These are phyloP conservation scores for Myriangium duriaei DNA, from an alignment of 2,329 filamentous ascomycete species.

Conservation along the genomic window DNA sequence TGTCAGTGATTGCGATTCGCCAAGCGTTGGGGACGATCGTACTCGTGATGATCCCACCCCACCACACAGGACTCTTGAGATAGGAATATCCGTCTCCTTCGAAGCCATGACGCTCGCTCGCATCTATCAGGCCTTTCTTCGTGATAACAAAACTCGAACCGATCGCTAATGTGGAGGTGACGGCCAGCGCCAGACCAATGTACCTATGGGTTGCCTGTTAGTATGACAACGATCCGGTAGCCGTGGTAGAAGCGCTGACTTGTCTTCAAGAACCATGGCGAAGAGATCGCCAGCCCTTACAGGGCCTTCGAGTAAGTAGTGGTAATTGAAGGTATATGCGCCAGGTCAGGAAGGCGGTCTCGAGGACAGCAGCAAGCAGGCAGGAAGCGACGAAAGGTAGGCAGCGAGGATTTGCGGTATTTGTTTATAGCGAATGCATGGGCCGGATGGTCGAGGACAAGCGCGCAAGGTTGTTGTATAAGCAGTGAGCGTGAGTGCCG, in stretches of 20 bases:
- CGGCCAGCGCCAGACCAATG: slow-evolving; percentile 62
- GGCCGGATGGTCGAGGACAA: too few relatives aligned
- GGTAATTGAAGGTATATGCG: neutral
- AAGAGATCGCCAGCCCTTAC: slow-evolving; percentile 1
- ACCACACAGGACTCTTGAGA: slow-evolving; percentile 90
- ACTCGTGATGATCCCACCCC: slow-evolving; percentile 86
- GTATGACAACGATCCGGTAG: neutral
- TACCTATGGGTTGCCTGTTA: slow-evolving; percentile 42
- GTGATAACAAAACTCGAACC: slow-evolving; percentile 97
- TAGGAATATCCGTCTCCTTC: slow-evolving; percentile 95
- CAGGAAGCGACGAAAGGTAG: too few relatives aligned
- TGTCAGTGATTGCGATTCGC: slow-evolving; percentile 9
- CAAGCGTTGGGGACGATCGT: too few relatives aligned
- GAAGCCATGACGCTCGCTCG: slow-evolving; percentile 83
- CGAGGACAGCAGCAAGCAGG: too few relatives aligned
- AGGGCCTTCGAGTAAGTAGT: neutral
- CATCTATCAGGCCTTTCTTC: slow-evolving; percentile 92
- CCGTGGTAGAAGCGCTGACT: neutral
- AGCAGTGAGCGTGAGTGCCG: neutral
- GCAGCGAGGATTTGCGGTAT: too few relatives aligned
- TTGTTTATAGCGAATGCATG: too few relatives aligned
- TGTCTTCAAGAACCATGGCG: slow-evolving; percentile 8
- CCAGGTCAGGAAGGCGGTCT: neutral
- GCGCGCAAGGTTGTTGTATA: too few relatives aligned
- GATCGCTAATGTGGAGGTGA: slow-evolving; percentile 63